Conservation (phyloP, 257 asterid genomes). For the Gentiana macrophylla region DNA sequence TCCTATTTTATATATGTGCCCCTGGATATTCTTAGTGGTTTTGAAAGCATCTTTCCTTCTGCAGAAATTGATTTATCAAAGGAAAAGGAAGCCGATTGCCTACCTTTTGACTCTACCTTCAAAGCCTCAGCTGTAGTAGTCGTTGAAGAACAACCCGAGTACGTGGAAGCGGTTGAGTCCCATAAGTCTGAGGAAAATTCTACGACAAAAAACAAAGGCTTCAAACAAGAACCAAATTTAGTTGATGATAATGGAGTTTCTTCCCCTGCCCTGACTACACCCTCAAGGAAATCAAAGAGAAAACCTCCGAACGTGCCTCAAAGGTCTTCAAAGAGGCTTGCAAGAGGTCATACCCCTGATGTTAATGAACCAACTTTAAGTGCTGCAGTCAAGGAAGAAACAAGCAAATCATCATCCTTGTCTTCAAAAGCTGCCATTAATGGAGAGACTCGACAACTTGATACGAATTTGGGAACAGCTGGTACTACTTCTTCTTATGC, state of each 20-base stretch:
- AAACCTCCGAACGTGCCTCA: slow-evolving; percentile 9
- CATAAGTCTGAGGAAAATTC: background rate
- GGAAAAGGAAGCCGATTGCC: too few relatives aligned
- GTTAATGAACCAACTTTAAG: slow-evolving; percentile 18
- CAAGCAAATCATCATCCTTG: background rate
- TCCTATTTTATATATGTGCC: too few relatives aligned
- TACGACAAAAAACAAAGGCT: slow-evolving; percentile 8
- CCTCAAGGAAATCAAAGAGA: slow-evolving; percentile 6
- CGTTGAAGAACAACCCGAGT: too few relatives aligned
- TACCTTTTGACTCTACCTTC: too few relatives aligned
- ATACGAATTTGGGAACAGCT: background rate
- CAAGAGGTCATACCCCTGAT: slow-evolving; percentile 18
- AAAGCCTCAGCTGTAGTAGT: too few relatives aligned
- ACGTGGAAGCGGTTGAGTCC: too few relatives aligned
- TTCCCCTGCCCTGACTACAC: background rate
- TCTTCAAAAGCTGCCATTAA: slow-evolving; percentile 1
- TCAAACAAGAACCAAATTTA: slow-evolving; percentile 4
- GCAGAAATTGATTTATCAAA: too few relatives aligned
- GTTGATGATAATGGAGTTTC: slow-evolving; percentile 4
- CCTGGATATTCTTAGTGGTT: too few relatives aligned
- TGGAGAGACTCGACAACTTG: slow-evolving; percentile 6
- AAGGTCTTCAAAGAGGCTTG: slow-evolving; percentile 26
- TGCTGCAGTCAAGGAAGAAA: slow-evolving; percentile 1
- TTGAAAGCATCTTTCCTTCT: too few relatives aligned
- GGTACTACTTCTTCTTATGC: too few relatives aligned